A percentile compares a stretch with the other conserved stretches of the same genome.
Conservation (phyloP, 306 rosid genomes). For the Citrullus mucosospermus region DNA sequence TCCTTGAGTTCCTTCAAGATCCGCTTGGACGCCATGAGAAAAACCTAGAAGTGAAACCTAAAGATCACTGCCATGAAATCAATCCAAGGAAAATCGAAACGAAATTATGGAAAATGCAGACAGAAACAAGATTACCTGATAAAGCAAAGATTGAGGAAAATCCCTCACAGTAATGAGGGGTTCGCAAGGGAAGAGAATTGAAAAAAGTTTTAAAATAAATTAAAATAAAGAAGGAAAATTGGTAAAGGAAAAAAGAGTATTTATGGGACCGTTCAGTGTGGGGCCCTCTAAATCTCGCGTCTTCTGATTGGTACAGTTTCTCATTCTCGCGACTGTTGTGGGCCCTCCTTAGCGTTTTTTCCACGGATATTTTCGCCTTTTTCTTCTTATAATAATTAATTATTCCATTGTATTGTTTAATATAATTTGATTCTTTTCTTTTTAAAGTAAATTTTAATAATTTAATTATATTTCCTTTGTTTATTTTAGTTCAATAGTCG, state of each 20-base stretch:
- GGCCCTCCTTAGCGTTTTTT: conserved; percentile 6
- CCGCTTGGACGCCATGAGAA: conserved; percentile 5
- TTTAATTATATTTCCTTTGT: not conserved
- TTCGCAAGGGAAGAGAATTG: not conserved
- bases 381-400: not conserved
- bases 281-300: conserved; percentile 1
- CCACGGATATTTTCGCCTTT: not conserved
- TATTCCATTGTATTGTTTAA: not conserved
- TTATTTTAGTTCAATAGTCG: no score
- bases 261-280: not conserved
- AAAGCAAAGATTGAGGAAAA: not conserved
- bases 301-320: conserved; percentile 6
- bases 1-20: conserved; percentile 9
- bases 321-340: conserved; percentile 3
- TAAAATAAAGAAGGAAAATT: not conserved
- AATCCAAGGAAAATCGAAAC: not conserved
- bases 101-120: not conserved
- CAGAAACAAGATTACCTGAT: not conserved
- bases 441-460: not conserved
- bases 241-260: not conserved
- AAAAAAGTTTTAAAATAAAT: not conserved
- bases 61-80: not conserved
- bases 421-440: not conserved
- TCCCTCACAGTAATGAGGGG: conserved; percentile 7
- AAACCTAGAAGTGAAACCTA: not conserved